A percentile compares a stretch with the other conserved stretches of the same genome.
Evolutionary conservation across 2,329 filamentous ascomycete genomes (phyloP).

Genomic region (Hypoxylon sp.): DNA sequence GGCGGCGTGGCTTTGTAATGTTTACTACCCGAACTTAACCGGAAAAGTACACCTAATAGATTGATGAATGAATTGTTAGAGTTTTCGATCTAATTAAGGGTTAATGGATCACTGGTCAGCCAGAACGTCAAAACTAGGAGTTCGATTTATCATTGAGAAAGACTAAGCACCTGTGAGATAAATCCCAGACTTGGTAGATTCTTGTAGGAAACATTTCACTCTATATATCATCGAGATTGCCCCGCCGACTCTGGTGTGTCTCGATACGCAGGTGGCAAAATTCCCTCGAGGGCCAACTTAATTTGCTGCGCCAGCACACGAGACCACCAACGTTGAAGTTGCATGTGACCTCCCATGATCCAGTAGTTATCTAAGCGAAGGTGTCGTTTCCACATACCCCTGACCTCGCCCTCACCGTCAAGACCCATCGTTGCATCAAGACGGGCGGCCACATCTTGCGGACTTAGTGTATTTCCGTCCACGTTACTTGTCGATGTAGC

Average conservation of each 20-base stretch:
- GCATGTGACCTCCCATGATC: slow-evolving; percentile 54
- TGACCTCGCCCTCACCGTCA: slow-evolving; percentile 60
- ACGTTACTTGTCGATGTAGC: not conserved
- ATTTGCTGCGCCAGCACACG: slow-evolving; percentile 61
- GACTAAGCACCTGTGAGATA: not conserved
- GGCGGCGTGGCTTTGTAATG: slow-evolving; percentile 18
- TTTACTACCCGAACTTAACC: not conserved
- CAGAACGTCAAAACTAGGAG: not conserved
- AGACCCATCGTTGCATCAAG: slow-evolving; percentile 60
- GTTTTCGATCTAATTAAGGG: not conserved
- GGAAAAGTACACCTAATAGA: not conserved
- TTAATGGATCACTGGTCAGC: not conserved
- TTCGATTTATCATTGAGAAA: not conserved
- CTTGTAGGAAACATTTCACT: no score
- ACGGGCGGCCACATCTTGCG: slow-evolving; percentile 49
- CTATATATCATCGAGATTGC: not conserved
- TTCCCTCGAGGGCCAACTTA: slow-evolving; percentile 54
- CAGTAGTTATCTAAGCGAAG: slow-evolving; percentile 55
- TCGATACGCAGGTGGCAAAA: slow-evolving; percentile 56
- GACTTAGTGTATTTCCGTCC: slow-evolving; percentile 43
- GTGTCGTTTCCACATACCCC: slow-evolving; percentile 59
- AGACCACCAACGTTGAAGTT: slow-evolving; percentile 56
- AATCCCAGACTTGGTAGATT: no score
- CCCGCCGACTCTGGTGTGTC: slow-evolving; percentile 3
- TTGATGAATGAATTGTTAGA: not conserved